phyloP scores from a whole-genome alignment of 2,329 filamentous ascomycete species.

The Paecilomyces dactylethromorphus region DNA sequence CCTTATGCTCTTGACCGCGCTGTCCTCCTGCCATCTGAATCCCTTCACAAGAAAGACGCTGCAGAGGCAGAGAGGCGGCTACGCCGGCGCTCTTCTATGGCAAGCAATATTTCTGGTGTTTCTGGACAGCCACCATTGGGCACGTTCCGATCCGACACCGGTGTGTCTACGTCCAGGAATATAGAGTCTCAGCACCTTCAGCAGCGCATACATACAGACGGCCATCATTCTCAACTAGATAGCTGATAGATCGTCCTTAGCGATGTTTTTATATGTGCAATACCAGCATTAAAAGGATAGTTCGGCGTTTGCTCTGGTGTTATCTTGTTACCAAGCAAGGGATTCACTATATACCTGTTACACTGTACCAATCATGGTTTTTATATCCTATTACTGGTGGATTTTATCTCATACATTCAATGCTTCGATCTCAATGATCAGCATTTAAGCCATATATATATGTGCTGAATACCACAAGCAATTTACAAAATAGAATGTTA shows the following conservation, averaged over 20 bases:
- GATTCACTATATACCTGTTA: neutral
- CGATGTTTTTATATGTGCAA: neutral
- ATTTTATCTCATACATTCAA: neutral
- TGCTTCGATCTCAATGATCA: neutral
- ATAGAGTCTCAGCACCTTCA: neutral
- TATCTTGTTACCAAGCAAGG: neutral
- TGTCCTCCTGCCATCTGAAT: constrained; percentile 61
- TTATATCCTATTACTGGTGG: neutral
- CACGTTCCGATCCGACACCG: constrained; percentile 2
- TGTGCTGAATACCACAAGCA: neutral
- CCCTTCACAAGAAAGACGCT: constrained; percentile 55
- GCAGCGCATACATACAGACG: neutral
- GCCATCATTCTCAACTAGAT: neutral
- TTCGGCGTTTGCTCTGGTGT: neutral
- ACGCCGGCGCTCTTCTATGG: constrained; percentile 29
- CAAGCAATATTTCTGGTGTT: constrained; percentile 19
- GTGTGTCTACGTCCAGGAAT: neutral
- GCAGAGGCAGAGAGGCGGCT: constrained; percentile 43
- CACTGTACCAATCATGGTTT: neutral
- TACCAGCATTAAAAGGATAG: neutral
- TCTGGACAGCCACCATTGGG: constrained; percentile 2
- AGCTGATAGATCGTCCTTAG: neutral
- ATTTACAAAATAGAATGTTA: no score
- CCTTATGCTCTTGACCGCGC: constrained; percentile 64
- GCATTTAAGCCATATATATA: neutral